These are phyloP conservation scores for Trichophaea hybrida DNA, from an alignment of 2,329 filamentous ascomycete species.

Conservation along the genomic window DNA sequence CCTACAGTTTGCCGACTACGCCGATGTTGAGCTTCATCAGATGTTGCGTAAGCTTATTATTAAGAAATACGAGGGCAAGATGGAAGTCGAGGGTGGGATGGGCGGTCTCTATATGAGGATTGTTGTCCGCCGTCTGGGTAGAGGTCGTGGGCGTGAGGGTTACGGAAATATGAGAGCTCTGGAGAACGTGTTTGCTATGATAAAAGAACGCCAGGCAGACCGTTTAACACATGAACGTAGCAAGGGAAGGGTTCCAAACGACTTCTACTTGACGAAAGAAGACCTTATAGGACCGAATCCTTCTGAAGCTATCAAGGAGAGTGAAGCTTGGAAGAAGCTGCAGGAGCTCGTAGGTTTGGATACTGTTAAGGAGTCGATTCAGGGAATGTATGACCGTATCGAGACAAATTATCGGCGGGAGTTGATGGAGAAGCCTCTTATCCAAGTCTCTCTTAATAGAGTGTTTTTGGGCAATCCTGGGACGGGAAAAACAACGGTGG, in stretches of 20 bases:
- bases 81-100: conserved; percentile 46
- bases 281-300: conserved; percentile 60
- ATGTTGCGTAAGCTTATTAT: conserved; percentile 46
- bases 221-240: conserved; percentile 40
- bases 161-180: conserved; percentile 60
- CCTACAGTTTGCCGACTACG: conserved; percentile 55
- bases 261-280: conserved; percentile 46
- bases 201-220: conserved; percentile 44
- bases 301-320: conserved; percentile 38
- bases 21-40: conserved; percentile 45
- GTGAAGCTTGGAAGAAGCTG: conserved; percentile 44
- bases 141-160: conserved; percentile 47
- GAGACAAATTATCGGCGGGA: conserved; percentile 52
- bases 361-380: conserved; percentile 48
- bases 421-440: conserved; percentile 42
- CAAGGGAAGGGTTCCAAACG: conserved; percentile 36
- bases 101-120: conserved; percentile 50
- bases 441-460: conserved; percentile 50
- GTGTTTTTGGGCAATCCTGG: conserved; percentile 59
- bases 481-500: conserved; percentile 62
- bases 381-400: conserved; percentile 44
- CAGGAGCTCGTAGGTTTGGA: conserved; percentile 44
- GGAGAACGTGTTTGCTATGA: conserved; percentile 44
- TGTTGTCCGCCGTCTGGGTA: conserved; percentile 45
- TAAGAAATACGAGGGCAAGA: conserved; percentile 39